These are phyloP conservation scores for Penicillium sp. DNA, from an alignment of 2,329 filamentous ascomycete species.

Conservation along the genomic window DNA sequence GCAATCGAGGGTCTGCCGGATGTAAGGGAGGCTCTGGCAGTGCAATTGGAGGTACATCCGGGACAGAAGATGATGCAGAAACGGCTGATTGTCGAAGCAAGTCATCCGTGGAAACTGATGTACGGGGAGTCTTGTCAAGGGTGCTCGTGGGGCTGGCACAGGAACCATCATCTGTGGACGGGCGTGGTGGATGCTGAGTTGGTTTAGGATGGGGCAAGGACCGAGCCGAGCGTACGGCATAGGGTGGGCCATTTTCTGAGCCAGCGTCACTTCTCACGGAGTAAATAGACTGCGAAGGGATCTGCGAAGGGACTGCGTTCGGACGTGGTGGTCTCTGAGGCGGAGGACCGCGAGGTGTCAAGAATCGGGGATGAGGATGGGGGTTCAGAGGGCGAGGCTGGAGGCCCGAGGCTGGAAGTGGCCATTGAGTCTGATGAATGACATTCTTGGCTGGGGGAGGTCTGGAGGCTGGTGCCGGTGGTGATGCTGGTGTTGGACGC, in stretches of 20 bases:
- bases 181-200: slow-evolving; percentile 16
- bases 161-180: slow-evolving; percentile 18
- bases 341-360: slow-evolving; percentile 37
- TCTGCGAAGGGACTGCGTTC: slow-evolving; percentile 23
- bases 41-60: slow-evolving; percentile 27
- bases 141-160: slow-evolving; percentile 23
- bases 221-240: slow-evolving; percentile 21
- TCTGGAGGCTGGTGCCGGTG: slow-evolving; percentile 13
- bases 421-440: slow-evolving; percentile 48
- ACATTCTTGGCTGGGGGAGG: slow-evolving; percentile 19
- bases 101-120: slow-evolving; percentile 31
- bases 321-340: slow-evolving; percentile 45
- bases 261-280: slow-evolving; percentile 30
- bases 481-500: slow-evolving; percentile 21
- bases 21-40: slow-evolving; percentile 21
- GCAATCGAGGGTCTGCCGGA: slow-evolving; percentile 25
- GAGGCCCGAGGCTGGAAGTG: slow-evolving; percentile 36
- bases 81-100: slow-evolving; percentile 27
- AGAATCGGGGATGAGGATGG: slow-evolving; percentile 27
- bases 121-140: slow-evolving; percentile 23
- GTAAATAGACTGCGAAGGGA: slow-evolving; percentile 40
- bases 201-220: slow-evolving; percentile 32
- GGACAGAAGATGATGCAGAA: slow-evolving; percentile 30
- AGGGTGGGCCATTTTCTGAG: slow-evolving; percentile 14
- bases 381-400: slow-evolving; percentile 25